Base-by-base conservation (phyloP, 2,329 filamentous ascomycete species). In the Metarhizium rileyi region DNA sequence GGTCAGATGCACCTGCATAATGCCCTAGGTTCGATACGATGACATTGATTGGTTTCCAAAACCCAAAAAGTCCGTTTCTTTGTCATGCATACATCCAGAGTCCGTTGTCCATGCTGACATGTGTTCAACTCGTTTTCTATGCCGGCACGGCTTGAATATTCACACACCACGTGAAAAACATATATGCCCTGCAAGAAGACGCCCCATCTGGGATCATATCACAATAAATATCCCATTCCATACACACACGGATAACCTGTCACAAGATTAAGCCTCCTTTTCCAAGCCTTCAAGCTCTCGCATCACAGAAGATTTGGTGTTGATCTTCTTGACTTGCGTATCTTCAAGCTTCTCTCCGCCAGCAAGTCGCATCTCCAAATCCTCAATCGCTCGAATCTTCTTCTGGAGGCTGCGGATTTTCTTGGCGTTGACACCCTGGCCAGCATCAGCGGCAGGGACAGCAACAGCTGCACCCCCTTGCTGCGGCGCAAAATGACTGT, bases 301-400 rank as follows among this genome's bases (percentile, higher is more conserved):
- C 54, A 90, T 76, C 51, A 98, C 91, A 16, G 78, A 70, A 45
- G 83, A 74, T 73, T 97, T 95, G 22, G 90, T 97, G 50, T 81
- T 80, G 60, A 98, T 98, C 79, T 98, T 98, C 77, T 95, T 94
- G 69, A 98, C 83, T 72, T 98, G 93, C 28, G 93, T 98, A 63
- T 96, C 91, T 72, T 98, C 93, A 53, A 98, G 73, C 76, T 96
- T 97, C 76, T 98, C 93, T 5, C 91, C 91, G 30, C 86, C 84
- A 3, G 91, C 93, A 57, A 90, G 83, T 50, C 93, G 83, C 90
- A 97, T 96, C 75, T 97, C 95, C 53, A 98, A 73, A 66, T 98
- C 93, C 64, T 98, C 93, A 63, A 98, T 98, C 10, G 93, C 93
- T 20, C 93, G 83, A 54, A 98, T 86, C 78, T 98, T 98, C 80